These are phyloP conservation scores for Arthrobotrys sphaeroides DNA, from an alignment of 2,329 filamentous ascomycete species.

Conservation along the genomic window DNA sequence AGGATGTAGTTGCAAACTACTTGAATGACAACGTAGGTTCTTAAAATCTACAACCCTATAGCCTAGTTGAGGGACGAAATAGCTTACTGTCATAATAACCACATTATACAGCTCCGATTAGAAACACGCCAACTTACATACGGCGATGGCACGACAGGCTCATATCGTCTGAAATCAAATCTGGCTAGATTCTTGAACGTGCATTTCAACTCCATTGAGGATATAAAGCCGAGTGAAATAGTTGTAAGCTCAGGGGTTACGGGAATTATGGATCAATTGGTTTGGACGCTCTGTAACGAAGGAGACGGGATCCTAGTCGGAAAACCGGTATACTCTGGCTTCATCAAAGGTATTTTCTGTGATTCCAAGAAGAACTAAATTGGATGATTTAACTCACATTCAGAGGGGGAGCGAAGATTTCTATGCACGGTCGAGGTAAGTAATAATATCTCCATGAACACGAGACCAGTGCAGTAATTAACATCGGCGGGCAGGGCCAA, in stretches of 20 bases:
- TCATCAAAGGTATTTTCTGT: slow-evolving; percentile 18
- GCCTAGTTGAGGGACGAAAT: neutral
- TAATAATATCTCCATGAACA: neutral
- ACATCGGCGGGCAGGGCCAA: neutral
- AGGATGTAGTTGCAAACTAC: slow-evolving; percentile 26
- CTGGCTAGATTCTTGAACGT: slow-evolving; percentile 44
- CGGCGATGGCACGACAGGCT: slow-evolving; percentile 38
- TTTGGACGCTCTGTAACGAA: slow-evolving; percentile 47
- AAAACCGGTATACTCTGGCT: slow-evolving; percentile 51
- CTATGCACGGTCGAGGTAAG: slow-evolving; percentile 21
- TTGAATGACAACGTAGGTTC: slow-evolving; percentile 48
- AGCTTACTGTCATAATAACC: neutral
- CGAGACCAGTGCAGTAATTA: no score
- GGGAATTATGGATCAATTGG: slow-evolving; percentile 35
- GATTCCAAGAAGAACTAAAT: neutral
- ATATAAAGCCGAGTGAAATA: slow-evolving; percentile 32
- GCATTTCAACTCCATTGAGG: slow-evolving; percentile 25
- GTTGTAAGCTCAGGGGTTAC: slow-evolving; percentile 44
- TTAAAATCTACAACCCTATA: neutral
- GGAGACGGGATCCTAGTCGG: slow-evolving; percentile 54
- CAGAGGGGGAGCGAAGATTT: no score
- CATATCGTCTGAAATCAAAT: slow-evolving; percentile 34
- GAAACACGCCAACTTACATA: slow-evolving; percentile 41
- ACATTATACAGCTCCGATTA: slow-evolving; percentile 17
- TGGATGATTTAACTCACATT: no score